Evolutionary conservation across 2,329 filamentous ascomycete genomes (phyloP).

Genomic region (Cadophora sp.): DNA sequence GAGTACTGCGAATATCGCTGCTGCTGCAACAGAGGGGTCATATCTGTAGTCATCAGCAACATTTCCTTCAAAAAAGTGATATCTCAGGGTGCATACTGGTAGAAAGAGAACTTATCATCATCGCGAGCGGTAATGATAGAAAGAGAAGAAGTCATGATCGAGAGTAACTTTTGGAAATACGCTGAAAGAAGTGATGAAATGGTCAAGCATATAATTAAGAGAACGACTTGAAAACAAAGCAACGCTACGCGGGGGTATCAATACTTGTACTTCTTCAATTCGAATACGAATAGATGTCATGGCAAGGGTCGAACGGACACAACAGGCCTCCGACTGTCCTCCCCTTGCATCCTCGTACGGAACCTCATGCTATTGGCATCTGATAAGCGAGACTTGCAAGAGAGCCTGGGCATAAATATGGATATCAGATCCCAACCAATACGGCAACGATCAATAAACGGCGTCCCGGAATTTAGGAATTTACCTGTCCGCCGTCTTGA

Average conservation of each 20-base stretch:
- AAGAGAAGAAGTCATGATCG: neutral
- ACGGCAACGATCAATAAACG: neutral
- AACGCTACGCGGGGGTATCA: neutral
- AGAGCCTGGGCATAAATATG: neutral
- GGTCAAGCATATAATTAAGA: neutral
- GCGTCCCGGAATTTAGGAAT: neutral
- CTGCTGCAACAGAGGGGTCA: constrained; percentile 52
- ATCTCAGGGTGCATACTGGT: constrained; percentile 41
- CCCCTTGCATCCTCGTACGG: neutral
- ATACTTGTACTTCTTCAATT: constrained; percentile 11
- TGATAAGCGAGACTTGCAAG: neutral
- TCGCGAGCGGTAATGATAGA: neutral
- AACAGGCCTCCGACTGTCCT: neutral
- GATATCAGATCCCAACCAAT: neutral
- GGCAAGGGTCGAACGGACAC: neutral
- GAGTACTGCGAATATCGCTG: constrained; percentile 48
- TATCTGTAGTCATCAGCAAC: constrained; percentile 44
- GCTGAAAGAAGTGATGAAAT: no score
- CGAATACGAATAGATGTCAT: neutral
- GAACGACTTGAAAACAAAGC: neutral
- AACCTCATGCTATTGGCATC: neutral
- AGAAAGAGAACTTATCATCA: constrained; percentile 39
- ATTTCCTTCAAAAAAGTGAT: constrained; percentile 25
- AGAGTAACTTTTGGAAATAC: no score
- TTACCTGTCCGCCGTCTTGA: neutral